phyloP scores from a whole-genome alignment of 2,329 filamentous ascomycete species.

The Talaromyces piceae region DNA sequence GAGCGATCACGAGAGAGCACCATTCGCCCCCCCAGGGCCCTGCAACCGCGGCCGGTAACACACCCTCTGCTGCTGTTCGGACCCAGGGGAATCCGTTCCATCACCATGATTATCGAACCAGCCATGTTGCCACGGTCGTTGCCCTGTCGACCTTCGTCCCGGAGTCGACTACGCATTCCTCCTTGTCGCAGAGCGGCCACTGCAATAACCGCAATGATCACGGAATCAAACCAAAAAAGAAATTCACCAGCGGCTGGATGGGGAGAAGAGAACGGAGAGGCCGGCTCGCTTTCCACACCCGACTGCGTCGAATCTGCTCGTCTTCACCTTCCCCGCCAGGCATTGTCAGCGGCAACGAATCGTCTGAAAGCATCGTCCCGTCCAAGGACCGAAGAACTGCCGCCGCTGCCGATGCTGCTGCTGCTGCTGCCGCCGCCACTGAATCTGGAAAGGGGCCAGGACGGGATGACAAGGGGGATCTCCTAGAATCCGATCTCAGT shows the following conservation, averaged over 20 bases:
- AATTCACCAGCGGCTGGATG: neutral
- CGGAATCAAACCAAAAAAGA: no score
- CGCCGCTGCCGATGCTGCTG: no score
- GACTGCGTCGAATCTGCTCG: neutral
- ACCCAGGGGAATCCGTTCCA: neutral
- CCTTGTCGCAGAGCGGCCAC: no score
- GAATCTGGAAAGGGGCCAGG: neutral
- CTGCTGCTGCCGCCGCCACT: no score
- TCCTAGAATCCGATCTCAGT: neutral
- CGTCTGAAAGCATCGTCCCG: neutral
- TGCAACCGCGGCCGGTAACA: no score
- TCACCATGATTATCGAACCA: neutral
- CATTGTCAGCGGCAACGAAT: neutral
- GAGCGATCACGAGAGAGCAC: constrained; percentile 45
- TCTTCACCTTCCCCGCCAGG: neutral
- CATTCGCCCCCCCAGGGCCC: neutral
- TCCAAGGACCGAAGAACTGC: no score
- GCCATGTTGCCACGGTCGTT: neutral
- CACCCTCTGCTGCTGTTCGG: neutral
- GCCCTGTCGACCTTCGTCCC: neutral
- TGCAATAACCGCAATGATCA: no score
- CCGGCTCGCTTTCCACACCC: neutral
- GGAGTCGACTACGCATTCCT: neutral
- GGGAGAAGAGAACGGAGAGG: neutral
- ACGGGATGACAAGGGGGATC: no score